These are phyloP conservation scores for Macrophomina pseudophaseolina DNA, from an alignment of 2,329 filamentous ascomycete species.

Conservation along the genomic window DNA sequence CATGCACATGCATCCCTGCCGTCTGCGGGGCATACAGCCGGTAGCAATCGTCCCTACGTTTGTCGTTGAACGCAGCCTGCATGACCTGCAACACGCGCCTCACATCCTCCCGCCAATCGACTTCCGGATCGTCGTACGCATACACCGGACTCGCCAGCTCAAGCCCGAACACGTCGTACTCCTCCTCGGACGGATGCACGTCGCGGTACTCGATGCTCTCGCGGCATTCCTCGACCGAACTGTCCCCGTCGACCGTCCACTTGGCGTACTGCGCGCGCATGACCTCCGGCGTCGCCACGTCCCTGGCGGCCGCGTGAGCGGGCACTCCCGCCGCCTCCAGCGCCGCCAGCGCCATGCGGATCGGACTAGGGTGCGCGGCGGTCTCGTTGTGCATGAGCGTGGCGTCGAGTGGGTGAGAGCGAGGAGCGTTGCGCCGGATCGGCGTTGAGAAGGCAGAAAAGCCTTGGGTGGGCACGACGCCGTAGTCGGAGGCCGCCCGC, in stretches of 20 bases:
- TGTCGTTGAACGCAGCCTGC: background rate
- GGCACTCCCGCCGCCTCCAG: background rate
- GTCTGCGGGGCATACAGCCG: background rate
- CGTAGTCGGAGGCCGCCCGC: background rate
- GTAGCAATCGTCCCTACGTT: background rate
- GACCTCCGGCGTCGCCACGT: background rate
- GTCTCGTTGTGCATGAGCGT: background rate
- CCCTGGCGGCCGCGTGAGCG: background rate
- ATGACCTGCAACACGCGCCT: background rate
- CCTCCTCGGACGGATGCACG: background rate
- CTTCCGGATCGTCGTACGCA: background rate
- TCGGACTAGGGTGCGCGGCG: background rate
- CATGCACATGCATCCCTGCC: slow-evolving; percentile 39
- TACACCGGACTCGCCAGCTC: slow-evolving; percentile 1
- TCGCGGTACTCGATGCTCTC: background rate
- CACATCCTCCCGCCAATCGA: background rate
- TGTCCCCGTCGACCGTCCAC: background rate
- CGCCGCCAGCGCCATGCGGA: background rate
- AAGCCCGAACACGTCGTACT: background rate
- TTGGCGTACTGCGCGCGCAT: background rate
- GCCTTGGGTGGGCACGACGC: background rate
- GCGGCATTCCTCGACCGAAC: background rate
- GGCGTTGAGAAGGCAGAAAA: background rate
- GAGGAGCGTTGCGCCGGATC: too few relatives aligned
- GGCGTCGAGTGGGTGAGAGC: background rate